phyloP scores from a whole-genome alignment of 768 basidiomycete genomes.

The Suillus paluster region DNA sequence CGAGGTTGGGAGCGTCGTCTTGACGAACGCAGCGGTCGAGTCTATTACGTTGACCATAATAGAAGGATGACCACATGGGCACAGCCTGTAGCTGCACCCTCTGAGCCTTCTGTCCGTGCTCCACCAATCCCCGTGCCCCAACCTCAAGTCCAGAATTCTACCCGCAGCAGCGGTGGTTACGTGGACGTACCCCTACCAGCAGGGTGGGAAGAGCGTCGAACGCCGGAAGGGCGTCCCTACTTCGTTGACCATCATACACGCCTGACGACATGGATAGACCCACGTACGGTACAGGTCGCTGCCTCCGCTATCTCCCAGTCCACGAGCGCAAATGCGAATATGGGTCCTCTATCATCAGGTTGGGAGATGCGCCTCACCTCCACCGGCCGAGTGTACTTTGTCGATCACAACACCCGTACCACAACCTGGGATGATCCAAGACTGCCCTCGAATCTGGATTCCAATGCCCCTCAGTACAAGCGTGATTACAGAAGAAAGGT shows the following conservation, averaged over 20 bases:
- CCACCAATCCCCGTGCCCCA: conserved; percentile 19
- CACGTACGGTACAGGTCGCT: conserved; percentile 59
- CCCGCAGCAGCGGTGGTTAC: conserved; percentile 35
- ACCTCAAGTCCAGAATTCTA: conserved; percentile 35
- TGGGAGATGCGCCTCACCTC: conserved; percentile 96
- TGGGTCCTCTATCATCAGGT: conserved; percentile 86
- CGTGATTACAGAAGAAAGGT: conserved; percentile 91
- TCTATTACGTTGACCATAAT: conserved; percentile 90
- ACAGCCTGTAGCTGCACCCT: conserved; percentile 42
- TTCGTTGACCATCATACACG: conserved; percentile 80
- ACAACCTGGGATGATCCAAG: conserved; percentile 95
- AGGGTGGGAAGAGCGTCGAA: conserved; percentile 92
- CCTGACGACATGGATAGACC: conserved; percentile 92
- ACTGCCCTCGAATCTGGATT: conserved; percentile 79
- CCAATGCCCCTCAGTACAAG: conserved; percentile 94
- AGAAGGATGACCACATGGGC: conserved; percentile 84
- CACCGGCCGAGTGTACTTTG: conserved; percentile 86
- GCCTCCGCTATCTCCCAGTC: conserved; percentile 47
- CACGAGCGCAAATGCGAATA: conserved; percentile 55
- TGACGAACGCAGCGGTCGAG: conserved; percentile 64
- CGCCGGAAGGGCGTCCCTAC: conserved; percentile 82
- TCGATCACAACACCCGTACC: conserved; percentile 88
- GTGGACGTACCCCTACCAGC: conserved; percentile 76
- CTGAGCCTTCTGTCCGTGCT: conserved; percentile 24
- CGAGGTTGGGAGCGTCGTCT: conserved; percentile 83